Percentiles rank a stretch among this genome's conserved stretches.
Evolutionary conservation across 495 filamentous ascomycete genomes (phyloP).

Genomic region (Parmelia sp.): DNA sequence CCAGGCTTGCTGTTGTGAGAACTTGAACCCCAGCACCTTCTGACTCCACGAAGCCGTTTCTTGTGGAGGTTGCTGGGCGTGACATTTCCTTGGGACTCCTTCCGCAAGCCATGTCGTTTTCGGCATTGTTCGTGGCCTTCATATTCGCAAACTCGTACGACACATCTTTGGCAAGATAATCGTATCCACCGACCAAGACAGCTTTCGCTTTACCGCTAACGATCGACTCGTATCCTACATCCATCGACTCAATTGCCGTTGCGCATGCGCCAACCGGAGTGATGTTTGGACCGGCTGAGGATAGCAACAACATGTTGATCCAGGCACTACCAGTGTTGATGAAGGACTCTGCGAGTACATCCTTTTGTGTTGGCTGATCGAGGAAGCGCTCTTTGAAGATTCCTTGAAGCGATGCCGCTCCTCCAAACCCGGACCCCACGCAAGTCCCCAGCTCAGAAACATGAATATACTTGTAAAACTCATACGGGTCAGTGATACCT

Average conservation of each 20-base stretch:
- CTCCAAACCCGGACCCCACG: slow-evolving; percentile 94
- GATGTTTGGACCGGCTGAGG: slow-evolving; percentile 98
- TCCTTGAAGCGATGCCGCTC: slow-evolving; percentile 79
- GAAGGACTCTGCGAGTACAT: slow-evolving; percentile 97
- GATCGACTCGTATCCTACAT: slow-evolving; percentile 97
- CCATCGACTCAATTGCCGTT: slow-evolving; percentile 92
- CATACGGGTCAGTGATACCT: slow-evolving; percentile 97
- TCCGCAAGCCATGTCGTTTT: slow-evolving; percentile 91
- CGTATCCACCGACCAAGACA: slow-evolving; percentile 96
- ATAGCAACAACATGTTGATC: slow-evolving; percentile 98
- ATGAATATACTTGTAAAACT: slow-evolving; percentile 99
- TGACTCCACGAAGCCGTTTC: slow-evolving; percentile 98
- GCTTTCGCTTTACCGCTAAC: slow-evolving; percentile 93
- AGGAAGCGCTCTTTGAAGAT: slow-evolving; percentile 98
- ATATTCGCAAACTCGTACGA: slow-evolving; percentile 99
- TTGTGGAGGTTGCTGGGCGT: slow-evolving; percentile 87
- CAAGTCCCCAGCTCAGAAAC: slow-evolving; percentile 98
- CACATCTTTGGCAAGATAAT: slow-evolving; percentile 98
- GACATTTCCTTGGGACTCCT: slow-evolving; percentile 98
- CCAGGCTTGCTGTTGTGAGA: slow-evolving; percentile 94
- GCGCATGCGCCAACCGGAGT: slow-evolving; percentile 97
- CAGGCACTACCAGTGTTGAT: slow-evolving; percentile 99
- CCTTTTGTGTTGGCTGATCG: slow-evolving; percentile 94
- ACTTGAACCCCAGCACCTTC: slow-evolving; percentile 97
- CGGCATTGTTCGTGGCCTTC: slow-evolving; percentile 95